A percentile compares a stretch with the other conserved stretches of the same genome.
Conservation (phyloP, 139 green algal genomes). For the Micractinium sp. region DNA sequence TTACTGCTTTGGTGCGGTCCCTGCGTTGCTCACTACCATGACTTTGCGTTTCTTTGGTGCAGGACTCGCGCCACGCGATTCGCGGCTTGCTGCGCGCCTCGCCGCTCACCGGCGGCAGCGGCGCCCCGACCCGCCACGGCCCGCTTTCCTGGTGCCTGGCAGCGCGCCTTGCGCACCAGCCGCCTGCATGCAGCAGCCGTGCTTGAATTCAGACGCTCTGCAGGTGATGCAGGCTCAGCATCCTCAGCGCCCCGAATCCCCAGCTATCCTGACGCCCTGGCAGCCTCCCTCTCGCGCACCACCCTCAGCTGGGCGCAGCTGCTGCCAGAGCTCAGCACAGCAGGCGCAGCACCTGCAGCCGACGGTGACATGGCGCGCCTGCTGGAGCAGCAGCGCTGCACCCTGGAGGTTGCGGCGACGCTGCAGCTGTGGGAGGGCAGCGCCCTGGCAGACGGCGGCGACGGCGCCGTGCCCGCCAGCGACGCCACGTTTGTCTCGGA, state of each 20-base stretch:
- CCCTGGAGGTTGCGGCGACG: not conserved
- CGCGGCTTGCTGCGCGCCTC: no score
- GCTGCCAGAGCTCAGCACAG: not conserved
- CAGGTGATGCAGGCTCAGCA: not conserved
- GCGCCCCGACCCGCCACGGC: no score
- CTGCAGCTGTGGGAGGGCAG: not conserved
- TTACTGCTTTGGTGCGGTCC: no score
- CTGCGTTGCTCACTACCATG: no score
- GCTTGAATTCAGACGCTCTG: not conserved
- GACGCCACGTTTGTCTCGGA: not conserved
- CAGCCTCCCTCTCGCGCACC: conserved; percentile 1
- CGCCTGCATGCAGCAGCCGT: not conserved
- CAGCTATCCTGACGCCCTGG: not conserved
- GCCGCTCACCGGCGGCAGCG: no score
- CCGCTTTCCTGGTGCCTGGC: no score
- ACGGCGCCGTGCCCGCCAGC: not conserved
- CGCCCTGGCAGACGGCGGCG: not conserved
- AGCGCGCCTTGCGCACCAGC: no score
- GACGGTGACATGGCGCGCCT: not conserved
- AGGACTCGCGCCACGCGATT: no score
- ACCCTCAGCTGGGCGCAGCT: not conserved
- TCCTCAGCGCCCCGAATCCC: not conserved
- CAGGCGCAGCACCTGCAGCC: not conserved
- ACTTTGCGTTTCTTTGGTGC: no score
- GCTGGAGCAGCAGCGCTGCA: not conserved